These are phyloP conservation scores for Galeopsis tetrahit DNA, from an alignment of 257 asterid genomes.

Conservation along the genomic window DNA sequence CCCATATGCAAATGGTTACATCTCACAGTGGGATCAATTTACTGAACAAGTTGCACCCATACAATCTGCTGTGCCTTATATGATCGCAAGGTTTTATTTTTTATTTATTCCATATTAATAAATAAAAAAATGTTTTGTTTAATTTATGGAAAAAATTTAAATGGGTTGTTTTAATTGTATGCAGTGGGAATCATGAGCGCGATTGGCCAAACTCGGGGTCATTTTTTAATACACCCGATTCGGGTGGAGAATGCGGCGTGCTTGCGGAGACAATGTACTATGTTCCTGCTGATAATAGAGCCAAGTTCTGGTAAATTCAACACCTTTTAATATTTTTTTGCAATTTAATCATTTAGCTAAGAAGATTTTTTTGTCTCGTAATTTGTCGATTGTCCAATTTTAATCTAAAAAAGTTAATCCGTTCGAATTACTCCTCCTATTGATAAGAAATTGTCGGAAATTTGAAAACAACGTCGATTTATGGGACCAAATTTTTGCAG, in stretches of 20 bases:
- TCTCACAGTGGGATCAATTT: constrained; percentile 84
- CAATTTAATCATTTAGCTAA: too few relatives aligned
- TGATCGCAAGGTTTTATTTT: constrained; percentile 65
- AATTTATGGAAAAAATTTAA: too few relatives aligned
- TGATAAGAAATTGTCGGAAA: too few relatives aligned
- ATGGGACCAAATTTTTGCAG: too few relatives aligned
- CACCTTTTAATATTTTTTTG: too few relatives aligned
- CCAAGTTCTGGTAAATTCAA: constrained; percentile 56
- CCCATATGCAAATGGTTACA: constrained; percentile 54
- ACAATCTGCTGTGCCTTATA: constrained; percentile 67
- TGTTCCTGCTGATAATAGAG: constrained; percentile 68
- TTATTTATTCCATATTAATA: not conserved
- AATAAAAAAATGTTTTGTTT: not conserved
- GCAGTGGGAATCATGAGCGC: constrained; percentile 68
- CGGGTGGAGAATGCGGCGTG: constrained; percentile 80
- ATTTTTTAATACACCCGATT: constrained; percentile 51
- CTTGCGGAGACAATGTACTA: constrained; percentile 67
- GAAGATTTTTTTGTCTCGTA: too few relatives aligned
- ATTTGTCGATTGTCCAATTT: too few relatives aligned
- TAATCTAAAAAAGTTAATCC: too few relatives aligned
- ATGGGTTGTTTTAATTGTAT: not conserved
- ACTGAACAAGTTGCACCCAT: constrained; percentile 76
- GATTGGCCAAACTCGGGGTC: constrained; percentile 72
- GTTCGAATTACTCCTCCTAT: too few relatives aligned
- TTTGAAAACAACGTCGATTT: too few relatives aligned